Conservation (phyloP, 805 yeast genomes). For the Scheffersomyces lignosus region DNA sequence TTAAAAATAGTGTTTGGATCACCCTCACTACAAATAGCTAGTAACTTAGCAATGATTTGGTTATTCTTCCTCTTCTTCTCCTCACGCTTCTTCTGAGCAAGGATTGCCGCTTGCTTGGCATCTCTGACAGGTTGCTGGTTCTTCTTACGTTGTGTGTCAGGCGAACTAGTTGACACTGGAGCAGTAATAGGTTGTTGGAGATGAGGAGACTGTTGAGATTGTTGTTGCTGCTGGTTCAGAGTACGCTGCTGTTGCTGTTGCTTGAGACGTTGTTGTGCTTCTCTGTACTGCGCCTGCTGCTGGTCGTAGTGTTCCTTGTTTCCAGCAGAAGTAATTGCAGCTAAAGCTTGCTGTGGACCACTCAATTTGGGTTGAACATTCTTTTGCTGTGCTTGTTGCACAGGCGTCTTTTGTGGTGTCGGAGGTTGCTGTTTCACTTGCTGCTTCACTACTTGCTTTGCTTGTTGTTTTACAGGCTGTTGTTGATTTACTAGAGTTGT, state of each 20-base stretch:
- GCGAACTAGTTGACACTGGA: conserved; percentile 1
- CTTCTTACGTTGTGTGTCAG: conserved; percentile 7
- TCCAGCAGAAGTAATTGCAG: conserved; percentile 9
- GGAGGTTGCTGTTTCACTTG: conserved; percentile 1
- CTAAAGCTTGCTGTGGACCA: conserved; percentile 23
- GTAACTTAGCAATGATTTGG: conserved; percentile 68
- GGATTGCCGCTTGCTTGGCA: conserved; percentile 53
- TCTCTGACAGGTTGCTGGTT: conserved; percentile 45
- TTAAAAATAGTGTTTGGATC: conserved; percentile 76
- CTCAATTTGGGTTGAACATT: conserved; percentile 36
- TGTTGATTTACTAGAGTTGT: conserved; percentile 16
- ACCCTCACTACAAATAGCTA: conserved; percentile 76
- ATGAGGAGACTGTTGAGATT: conserved; percentile 11
- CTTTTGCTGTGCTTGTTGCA: conserved; percentile 2
- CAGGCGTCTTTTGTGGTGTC: conserved; percentile 2
- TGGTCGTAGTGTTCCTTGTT: conserved; percentile 10
- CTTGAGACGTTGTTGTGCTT: conserved; percentile 5
- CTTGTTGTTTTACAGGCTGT: conserved; percentile 5
- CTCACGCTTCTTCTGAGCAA: conserved; percentile 70
- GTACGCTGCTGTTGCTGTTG: conserved; percentile 7
- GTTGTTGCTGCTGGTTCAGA: conserved; percentile 7
- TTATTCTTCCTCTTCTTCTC: conserved; percentile 71
- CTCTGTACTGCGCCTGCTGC: conserved; percentile 10
- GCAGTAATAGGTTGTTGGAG: conserved; percentile 7
- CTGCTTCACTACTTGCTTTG: not conserved